Evolutionary conservation across 2,329 filamentous ascomycete species (phyloP).

Genomic region (Lachnellula cervina): DNA sequence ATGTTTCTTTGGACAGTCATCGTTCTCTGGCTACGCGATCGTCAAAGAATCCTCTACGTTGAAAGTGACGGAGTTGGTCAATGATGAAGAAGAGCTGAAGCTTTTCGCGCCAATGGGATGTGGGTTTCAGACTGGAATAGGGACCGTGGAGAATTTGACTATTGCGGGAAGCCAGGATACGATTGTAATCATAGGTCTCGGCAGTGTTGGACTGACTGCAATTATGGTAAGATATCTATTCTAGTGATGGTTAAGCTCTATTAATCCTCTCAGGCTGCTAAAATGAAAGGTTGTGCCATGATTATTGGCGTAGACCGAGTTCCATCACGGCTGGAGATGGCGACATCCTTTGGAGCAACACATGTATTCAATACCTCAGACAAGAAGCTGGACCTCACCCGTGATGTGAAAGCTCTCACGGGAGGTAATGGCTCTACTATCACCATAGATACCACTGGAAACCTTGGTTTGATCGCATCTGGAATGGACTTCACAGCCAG

Average conservation of each 20-base stretch:
- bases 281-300: conserved; percentile 14
- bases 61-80: conserved; percentile 19
- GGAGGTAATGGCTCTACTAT: too few relatives aligned
- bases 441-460: too few relatives aligned
- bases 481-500: too few relatives aligned
- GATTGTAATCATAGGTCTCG: conserved; percentile 31
- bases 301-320: conserved; percentile 29
- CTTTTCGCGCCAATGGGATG: conserved; percentile 31
- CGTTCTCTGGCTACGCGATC: conserved; percentile 31
- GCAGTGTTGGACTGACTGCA: conserved; percentile 31
- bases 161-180: conserved; percentile 15
- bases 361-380: conserved; percentile 7
- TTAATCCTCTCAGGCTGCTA: conserved; percentile 10
- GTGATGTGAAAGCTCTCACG: too few relatives aligned
- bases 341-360: conserved; percentile 27
- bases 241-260: too few relatives aligned
- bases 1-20: conserved; percentile 35
- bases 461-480: too few relatives aligned
- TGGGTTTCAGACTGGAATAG: conserved; percentile 31
- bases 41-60: conserved; percentile 29
- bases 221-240: conserved; percentile 25
- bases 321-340: conserved; percentile 20
- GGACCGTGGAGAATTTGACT: conserved; percentile 25
- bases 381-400: too few relatives aligned
- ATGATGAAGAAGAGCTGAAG: conserved; percentile 19